Conservation (phyloP, 495 filamentous ascomycete genomes). For the Aspergillus leporis region DNA sequence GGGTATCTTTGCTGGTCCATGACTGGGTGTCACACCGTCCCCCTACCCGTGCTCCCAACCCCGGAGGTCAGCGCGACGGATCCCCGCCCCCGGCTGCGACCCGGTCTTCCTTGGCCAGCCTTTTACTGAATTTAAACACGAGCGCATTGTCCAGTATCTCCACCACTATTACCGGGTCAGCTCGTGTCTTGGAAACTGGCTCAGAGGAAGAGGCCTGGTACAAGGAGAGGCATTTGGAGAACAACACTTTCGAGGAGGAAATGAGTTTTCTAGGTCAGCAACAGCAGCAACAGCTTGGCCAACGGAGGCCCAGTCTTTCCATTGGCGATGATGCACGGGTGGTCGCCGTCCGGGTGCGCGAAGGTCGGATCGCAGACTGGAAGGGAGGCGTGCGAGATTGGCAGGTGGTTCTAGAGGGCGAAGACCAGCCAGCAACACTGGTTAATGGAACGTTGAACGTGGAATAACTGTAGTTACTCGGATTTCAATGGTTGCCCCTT, state of each 20-base stretch:
- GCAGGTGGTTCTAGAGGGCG: slow-evolving; percentile 50
- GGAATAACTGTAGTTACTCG: background rate
- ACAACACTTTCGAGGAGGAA: slow-evolving; percentile 77
- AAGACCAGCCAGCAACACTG: slow-evolving; percentile 24
- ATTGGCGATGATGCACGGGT: slow-evolving; percentile 73
- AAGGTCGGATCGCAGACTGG: slow-evolving; percentile 79
- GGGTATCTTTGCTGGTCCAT: slow-evolving; percentile 92
- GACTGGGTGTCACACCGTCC: slow-evolving; percentile 97
- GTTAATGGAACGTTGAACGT: slow-evolving; percentile 39
- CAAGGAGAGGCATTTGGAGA: slow-evolving; percentile 78
- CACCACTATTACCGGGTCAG: slow-evolving; percentile 87
- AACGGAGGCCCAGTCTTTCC: slow-evolving; percentile 50
- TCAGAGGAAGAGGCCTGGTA: slow-evolving; percentile 82
- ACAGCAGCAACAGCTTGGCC: slow-evolving; percentile 29
- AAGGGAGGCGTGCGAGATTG: slow-evolving; percentile 77
- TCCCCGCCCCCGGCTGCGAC: slow-evolving; percentile 63
- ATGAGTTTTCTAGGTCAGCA: slow-evolving; percentile 46
- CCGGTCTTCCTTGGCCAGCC: slow-evolving; percentile 70
- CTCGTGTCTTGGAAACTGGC: slow-evolving; percentile 66
- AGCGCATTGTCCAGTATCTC: slow-evolving; percentile 85
- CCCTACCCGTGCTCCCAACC: slow-evolving; percentile 62
- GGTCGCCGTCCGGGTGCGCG: slow-evolving; percentile 70
- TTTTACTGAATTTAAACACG: slow-evolving; percentile 88
- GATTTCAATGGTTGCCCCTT: background rate
- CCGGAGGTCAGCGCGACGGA: slow-evolving; percentile 55